These are phyloP conservation scores for Eimeria necatrix DNA, from an alignment of 169 alveolate species.

Conservation along the genomic window DNA sequence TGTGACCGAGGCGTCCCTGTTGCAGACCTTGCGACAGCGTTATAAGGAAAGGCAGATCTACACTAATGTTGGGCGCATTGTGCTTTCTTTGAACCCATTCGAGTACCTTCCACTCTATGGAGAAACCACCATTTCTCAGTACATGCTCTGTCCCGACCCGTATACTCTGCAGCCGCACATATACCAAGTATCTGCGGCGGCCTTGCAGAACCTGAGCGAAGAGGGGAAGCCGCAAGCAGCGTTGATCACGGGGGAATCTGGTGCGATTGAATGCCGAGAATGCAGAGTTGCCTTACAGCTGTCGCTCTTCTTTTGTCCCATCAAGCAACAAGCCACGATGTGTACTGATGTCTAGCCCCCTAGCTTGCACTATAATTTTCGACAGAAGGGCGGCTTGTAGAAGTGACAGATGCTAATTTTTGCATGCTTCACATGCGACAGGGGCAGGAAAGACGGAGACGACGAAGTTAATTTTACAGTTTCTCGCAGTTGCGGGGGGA, in stretches of 20 bases:
- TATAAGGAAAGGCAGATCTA: slow-evolving; percentile 87
- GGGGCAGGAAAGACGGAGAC: slow-evolving; percentile 99
- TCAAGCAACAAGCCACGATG: too few species aligned
- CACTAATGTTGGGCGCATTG: slow-evolving; percentile 93
- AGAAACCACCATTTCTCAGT: not conserved
- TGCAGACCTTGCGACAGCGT: slow-evolving; percentile 90
- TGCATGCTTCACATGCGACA: not conserved
- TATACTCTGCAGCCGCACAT: slow-evolving; percentile 94
- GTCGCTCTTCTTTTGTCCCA: too few species aligned
- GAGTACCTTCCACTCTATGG: slow-evolving; percentile 79
- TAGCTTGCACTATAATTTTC: too few species aligned
- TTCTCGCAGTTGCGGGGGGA: slow-evolving; percentile 91
- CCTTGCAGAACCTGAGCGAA: slow-evolving; percentile 92
- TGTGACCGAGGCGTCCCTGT: slow-evolving; percentile 91
- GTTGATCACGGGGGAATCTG: slow-evolving; percentile 97
- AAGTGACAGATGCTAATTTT: too few species aligned
- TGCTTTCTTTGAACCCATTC: slow-evolving; percentile 94
- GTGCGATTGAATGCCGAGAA: not conserved
- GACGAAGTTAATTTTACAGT: slow-evolving; percentile 92
- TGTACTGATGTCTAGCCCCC: too few species aligned
- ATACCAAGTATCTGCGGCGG: slow-evolving; percentile 95
- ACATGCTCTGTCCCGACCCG: slow-evolving; percentile 15
- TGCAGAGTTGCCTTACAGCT: too few species aligned
- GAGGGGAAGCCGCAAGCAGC: slow-evolving; percentile 91
- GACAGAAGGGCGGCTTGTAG: too few species aligned